Evolutionary conservation across 73 alveolate genomes (phyloP), one percentile per base, ranked within the genome.

Genomic region (Paramecium caudatum): DNA sequence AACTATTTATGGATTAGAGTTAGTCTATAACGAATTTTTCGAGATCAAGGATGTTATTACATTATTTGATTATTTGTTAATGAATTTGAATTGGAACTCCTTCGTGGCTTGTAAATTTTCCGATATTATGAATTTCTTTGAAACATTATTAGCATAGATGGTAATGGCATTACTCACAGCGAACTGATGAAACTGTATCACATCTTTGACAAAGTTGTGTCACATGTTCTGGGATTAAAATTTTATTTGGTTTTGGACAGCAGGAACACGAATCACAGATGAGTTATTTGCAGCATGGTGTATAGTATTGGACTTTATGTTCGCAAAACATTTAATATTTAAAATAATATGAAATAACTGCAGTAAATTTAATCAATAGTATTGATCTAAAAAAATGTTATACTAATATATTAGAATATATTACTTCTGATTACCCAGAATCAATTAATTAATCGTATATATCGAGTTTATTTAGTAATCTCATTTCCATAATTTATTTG

Each of bases 191-290:
- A 7, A 1, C 10, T 33, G 17, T 25, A 34, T 32, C 61, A 68
- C 84, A 68, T 32, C 84, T 25, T 33, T 34, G 37, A 34, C 84
- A 68, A 37, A 37, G 61, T 15, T 34, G 16, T 25, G 19, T 68
- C 21, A 37, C 17, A 68, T 10, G 25, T 19, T 68, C 84, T 0
- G 80, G 80, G 23, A 55, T 27, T 27, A 27, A 27, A 10, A 55
- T 23, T 55, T 55, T 55, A 27, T 55, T 55, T 55, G 80, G 45
- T 27, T 55, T 9, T 10, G 13, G 23, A 68, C 84, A 68, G 34
- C 84, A 68, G 34, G 8, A 25, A 37, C 84, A 68, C n/a, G 9
- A 4, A 25, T 68, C 84, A 68, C 84, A 68, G 36, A 68, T 68
- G 9, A 34, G 17, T 37, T 68, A 37, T 68, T 68, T n/a, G 37